Evolutionary conservation across 2,329 filamentous ascomycete species (phyloP), one percentile per base, ranked within the genome.

Genomic region (Aspergillus ustus): DNA sequence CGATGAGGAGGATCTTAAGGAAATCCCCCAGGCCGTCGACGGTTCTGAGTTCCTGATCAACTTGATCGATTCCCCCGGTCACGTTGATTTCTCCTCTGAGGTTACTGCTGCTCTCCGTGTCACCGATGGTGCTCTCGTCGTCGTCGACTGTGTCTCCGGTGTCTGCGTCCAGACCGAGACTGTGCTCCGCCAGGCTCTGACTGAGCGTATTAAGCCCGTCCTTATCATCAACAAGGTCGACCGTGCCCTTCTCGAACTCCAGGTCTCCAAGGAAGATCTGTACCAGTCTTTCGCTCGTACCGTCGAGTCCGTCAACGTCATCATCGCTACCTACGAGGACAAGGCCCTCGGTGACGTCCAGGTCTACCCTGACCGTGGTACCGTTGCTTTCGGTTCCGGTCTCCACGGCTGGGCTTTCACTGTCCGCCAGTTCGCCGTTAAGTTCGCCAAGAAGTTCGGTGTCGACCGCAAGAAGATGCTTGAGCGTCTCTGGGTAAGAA

Each of bases 191-290:
- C 95, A 99, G 87, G 94, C 95, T 82, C 92, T 99, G 75, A 91
- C 92, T 89, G 95, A 99, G 90, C 94, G 95, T 85, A 99, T 99
- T 84, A 98, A 98, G 91, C 95, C 95, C 77, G 94, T 99, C 78
- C 89, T 97, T 80, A 91, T 97, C 84, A 97, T 99, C 89, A 99
- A 99, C 93, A 99, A 99, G 91, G 95, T 99, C 83, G 95, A 99
- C 81, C 94, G 95, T 85, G 93, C 95, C 84, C 92, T 99, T 79
- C 93, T 99, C 81, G 95, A 99, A 85, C 89, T 99, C 69, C 95
- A 99, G 87, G 90, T 97, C 78, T 90, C 88, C 83, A 97, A 98
- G 90, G 95, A 99, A 85, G 95, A 99, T 80, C 86, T 99, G 72
- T 99, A 97, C 90, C 94, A 98, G 87, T 97, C 94, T 81, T 99